phyloP scores from a whole-genome alignment of 257 asterid genomes.

The Ligustrum vulgare region DNA sequence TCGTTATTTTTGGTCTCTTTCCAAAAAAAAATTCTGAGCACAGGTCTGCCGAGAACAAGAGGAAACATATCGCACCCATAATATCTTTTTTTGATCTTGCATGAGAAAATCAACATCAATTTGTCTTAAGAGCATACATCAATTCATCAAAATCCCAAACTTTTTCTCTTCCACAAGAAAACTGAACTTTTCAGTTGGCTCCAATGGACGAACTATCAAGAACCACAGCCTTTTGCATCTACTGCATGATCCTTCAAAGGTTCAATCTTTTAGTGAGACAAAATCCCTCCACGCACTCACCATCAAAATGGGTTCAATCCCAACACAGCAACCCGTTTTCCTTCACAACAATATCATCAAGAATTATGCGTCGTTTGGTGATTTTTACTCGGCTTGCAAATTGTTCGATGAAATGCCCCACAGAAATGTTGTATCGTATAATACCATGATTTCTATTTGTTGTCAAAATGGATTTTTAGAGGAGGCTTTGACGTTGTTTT shows the following conservation, averaged over 20 bases:
- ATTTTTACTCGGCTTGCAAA: constrained; percentile 38
- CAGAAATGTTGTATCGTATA: constrained; percentile 62
- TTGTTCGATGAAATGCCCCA: constrained; percentile 71
- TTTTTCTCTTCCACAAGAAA: constrained; percentile 22
- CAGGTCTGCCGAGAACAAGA: too few species aligned
- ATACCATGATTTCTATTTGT: constrained; percentile 59
- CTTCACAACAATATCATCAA: constrained; percentile 50
- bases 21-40: too few species aligned
- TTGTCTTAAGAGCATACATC: constrained; percentile 19
- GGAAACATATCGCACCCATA: too few species aligned
- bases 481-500: constrained; percentile 54
- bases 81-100: constrained; percentile 24
- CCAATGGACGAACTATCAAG: constrained; percentile 37
- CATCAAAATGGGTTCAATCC: constrained; percentile 45
- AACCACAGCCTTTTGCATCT: constrained; percentile 32
- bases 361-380: constrained; percentile 38
- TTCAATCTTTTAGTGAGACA: constrained; percentile 40
- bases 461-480: constrained; percentile 38
- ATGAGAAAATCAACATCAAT: constrained; percentile 41
- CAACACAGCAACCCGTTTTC: constrained; percentile 43
- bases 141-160: constrained; percentile 7
- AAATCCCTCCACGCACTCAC: constrained; percentile 70
- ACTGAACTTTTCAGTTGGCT: constrained; percentile 27
- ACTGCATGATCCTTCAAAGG: constrained; percentile 48
- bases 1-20: too few species aligned